Evolutionary conservation across 2,329 filamentous ascomycete genomes (phyloP), one percentile per base, ranked within the genome.

Genomic region (Epichloe sibirici): DNA sequence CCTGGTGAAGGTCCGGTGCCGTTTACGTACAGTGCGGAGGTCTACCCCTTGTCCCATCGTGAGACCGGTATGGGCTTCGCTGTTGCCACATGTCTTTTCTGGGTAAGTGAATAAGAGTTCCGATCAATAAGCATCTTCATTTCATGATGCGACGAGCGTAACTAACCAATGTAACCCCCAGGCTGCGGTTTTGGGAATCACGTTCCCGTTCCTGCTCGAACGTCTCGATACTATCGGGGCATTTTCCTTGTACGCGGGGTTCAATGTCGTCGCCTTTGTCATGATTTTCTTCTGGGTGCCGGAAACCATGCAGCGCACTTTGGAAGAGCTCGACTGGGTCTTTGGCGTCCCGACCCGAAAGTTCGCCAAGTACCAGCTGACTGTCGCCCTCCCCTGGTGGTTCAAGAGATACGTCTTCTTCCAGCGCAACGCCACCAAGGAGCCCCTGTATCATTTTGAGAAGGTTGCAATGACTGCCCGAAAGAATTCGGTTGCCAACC

Each of bases 11-110:
- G 81, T 0, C 74, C 79, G 0, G 79, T 83, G 0, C 79, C 79
- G 0, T 83, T 81, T 63, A 75, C 76, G 17, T 83, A 83, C 69
- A 75, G 71, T 0, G 79, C 81, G 4, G 81, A 84, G 60, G 79
- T 82, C 12, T 84, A 82, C 63, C 81, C 81, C 1, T 73, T 84
- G 0, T 79, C 77, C 2, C 79, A 83, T 63, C 71, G 81, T 56
- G 81, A 83, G 62, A 73, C 82, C 4, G 81, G 81, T 38, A 84
- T 85, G 81, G 73, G 72, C 0, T 82, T 76, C 66, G 78, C 79
- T 5, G 80, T 83, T 1, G 78, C 79, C 2, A 82, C 78, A 1
- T 79, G 77, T 59, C 71, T 78, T 56, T 77, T 76, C 66, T 78
- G 75, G 67, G 58, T 59, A 55, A 47, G 57, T 46, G 2, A 13